Base-by-base conservation (phyloP, 768 basidiomycete species). In the Boletus patriciae region DNA sequence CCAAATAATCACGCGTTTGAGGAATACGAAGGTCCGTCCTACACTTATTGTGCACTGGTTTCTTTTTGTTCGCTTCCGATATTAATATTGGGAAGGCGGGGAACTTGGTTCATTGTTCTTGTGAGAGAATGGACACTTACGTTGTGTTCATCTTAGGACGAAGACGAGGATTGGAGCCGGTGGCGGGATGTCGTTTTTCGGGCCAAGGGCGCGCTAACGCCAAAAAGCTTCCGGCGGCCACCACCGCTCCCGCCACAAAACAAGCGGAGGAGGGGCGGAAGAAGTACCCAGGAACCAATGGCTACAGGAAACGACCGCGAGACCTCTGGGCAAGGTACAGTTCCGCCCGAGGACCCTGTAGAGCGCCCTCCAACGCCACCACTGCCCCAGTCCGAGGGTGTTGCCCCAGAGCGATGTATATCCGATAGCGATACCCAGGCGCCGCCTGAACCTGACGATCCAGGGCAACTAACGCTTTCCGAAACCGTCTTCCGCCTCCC, bases 141-240 rank as follows among this genome's bases (percentile, higher is more conserved):
- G 31, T 56, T 45, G 25, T 11, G 19, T 50, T 55, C 45, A 46
- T 52, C 7, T 18, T 52, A 91, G 87, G 92, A 95, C 65, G 87
- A 90, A 73, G 82, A 84, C 54, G 92, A 95, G 67, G 92, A 94
- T 63, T 92, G 88, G 88, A 83, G 90, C 55, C 83, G 92, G 43
- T 92, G 90, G 90, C 80, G 91, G 19, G 92, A 94, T 66, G 85
- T 90, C 33, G 80, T 93, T 13, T 93, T 92, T 70, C 83, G 85
- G 6, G 86, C 85, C 7, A 92, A 89, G 70, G 86, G 82, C 6
- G 75, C 78, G 31, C 72, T 91, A 16, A 57, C 67, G 0, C 76
- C 80, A 1, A 70, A 72, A 51, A 59, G 64, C 25, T 57, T 61
- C 21, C 60, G 50, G 18, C 60, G 57, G 19, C 46, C 43, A 8